These are phyloP conservation scores for Lasiodiplodia sp. DNA, from an alignment of 2,329 filamentous ascomycete species.

Conservation along the genomic window DNA sequence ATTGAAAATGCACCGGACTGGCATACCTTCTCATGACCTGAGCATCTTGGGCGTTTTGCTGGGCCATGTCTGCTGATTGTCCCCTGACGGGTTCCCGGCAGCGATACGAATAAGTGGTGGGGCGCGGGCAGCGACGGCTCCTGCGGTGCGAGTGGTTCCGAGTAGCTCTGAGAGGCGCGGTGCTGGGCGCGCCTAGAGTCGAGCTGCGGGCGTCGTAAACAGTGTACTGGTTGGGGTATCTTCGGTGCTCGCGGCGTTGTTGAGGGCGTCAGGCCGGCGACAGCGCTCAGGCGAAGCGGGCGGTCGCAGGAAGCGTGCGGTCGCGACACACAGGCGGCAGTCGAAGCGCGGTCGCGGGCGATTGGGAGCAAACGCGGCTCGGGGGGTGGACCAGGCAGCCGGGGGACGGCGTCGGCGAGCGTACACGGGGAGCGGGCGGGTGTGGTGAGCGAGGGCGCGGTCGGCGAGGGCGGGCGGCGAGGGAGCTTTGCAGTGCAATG, in stretches of 20 bases:
- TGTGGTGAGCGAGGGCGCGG: conserved; percentile 18
- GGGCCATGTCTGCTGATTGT: conserved; percentile 28
- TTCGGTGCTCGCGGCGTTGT: conserved; percentile 25
- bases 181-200: conserved; percentile 4
- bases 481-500: conserved; percentile 20
- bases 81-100: conserved; percentile 20
- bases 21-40: conserved; percentile 31
- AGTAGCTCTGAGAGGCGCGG: conserved; percentile 3
- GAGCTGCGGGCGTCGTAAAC: conserved; percentile 12
- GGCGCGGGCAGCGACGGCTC: conserved; percentile 14
- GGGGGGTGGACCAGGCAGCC: conserved; percentile 14
- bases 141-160: background rate
- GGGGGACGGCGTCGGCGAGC: conserved; percentile 15
- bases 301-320: conserved; percentile 6
- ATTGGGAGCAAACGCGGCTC: conserved; percentile 6
- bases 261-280: conserved; percentile 11
- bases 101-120: background rate
- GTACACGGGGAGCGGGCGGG: conserved; percentile 17
- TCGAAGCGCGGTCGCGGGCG: background rate
- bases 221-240: conserved; percentile 28
- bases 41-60: conserved; percentile 29
- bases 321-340: background rate
- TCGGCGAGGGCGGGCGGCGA: conserved; percentile 24
- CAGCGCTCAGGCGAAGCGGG: conserved; percentile 13
- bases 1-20: conserved; percentile 17